phyloP scores from a whole-genome alignment of 2,329 filamentous ascomycete species.

The Verticillium nonalfalfae region DNA sequence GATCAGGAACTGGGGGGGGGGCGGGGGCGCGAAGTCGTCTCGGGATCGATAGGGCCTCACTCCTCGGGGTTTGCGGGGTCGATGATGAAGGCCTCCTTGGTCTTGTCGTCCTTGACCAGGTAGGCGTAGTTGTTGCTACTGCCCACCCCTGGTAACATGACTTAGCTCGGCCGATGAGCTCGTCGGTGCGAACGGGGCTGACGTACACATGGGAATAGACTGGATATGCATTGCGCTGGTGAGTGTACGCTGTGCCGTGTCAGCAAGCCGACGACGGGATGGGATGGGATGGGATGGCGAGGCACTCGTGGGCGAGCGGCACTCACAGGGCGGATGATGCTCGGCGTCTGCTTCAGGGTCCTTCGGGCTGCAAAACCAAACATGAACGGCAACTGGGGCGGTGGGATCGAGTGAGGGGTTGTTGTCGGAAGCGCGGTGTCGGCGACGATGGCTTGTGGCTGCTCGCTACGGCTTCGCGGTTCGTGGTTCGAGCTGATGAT shows the following conservation, averaged over 20 bases:
- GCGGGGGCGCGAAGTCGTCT: too few relatives aligned
- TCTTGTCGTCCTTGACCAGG: constrained; percentile 70
- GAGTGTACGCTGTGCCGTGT: constrained; percentile 19
- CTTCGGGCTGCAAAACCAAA: constrained; percentile 31
- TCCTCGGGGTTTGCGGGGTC: constrained; percentile 75
- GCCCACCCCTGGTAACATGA: constrained; percentile 56
- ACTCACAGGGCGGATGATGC: constrained; percentile 2
- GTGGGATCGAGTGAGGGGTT: background rate
- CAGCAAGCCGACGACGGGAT: background rate
- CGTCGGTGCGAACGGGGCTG: background rate
- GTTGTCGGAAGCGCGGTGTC: background rate
- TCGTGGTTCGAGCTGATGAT: too few relatives aligned
- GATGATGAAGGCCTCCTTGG: constrained; percentile 71
- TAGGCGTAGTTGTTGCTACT: constrained; percentile 81
- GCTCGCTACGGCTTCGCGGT: background rate
- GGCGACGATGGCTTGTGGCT: too few relatives aligned
- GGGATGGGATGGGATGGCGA: background rate
- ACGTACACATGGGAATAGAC: constrained; percentile 82
- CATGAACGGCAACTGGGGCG: constrained; percentile 23
- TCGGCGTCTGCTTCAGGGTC: constrained; percentile 24
- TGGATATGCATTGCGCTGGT: constrained; percentile 71
- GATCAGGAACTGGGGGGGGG: background rate
- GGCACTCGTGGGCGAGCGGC: too few relatives aligned
- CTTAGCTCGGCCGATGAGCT: background rate
- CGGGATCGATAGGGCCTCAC: constrained; percentile 36